These are phyloP conservation scores for barley (Hordeum vulgare) DNA, from an alignment of 176 grass and related monocot species.

Conservation along the genomic window DNA sequence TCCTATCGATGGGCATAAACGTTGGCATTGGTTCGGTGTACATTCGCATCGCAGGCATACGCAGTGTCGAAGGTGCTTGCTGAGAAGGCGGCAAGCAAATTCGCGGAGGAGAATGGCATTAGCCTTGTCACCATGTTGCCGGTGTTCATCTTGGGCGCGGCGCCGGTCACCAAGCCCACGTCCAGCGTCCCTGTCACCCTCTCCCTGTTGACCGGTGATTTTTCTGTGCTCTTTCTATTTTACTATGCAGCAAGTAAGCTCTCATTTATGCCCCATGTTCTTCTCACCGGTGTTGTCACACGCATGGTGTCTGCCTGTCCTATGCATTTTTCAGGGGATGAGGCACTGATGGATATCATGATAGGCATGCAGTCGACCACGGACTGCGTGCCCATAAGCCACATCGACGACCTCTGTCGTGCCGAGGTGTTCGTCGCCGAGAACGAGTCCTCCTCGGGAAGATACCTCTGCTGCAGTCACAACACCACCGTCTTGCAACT, in stretches of 20 bases:
- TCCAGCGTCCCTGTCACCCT: slow-evolving; percentile 23
- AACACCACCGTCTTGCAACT: slow-evolving; percentile 3
- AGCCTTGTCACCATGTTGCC: slow-evolving; percentile 32
- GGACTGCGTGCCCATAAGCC: neutral
- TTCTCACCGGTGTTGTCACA: neutral
- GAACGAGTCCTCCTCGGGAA: slow-evolving; percentile 8
- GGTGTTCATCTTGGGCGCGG: slow-evolving; percentile 20
- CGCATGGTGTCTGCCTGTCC: neutral
- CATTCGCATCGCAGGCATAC: neutral
- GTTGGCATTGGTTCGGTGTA: neutral
- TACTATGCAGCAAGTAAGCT: neutral
- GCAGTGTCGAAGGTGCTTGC: slow-evolving; percentile 28
- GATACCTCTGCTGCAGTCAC: slow-evolving; percentile 36
- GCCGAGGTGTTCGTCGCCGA: slow-evolving; percentile 38
- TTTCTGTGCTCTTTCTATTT: neutral
- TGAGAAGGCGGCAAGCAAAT: slow-evolving; percentile 24
- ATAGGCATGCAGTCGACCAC: neutral
- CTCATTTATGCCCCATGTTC: neutral
- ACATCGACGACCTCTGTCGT: slow-evolving; percentile 33
- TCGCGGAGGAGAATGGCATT: slow-evolving; percentile 16
- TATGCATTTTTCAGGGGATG: neutral
- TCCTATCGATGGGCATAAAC: neutral
- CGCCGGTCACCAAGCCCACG: neutral
- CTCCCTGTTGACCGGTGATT: slow-evolving; percentile 18
- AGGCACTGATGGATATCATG: neutral